A percentile compares a stretch with the other conserved stretches of the same genome.
Evolutionary conservation across 306 rosid genomes (phyloP).

Genomic region (Inga leiocalycina): DNA sequence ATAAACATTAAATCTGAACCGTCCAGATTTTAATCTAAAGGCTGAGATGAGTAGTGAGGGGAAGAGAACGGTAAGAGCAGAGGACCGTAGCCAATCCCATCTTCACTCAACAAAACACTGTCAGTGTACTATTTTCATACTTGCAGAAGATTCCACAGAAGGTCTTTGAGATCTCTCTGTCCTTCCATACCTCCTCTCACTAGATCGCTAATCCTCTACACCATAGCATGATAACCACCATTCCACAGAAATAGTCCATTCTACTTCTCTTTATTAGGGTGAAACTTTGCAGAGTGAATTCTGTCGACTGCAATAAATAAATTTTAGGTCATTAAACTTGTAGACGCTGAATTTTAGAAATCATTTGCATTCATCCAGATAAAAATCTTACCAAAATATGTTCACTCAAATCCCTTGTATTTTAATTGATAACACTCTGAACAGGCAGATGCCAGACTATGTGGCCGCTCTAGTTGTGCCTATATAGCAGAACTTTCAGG

Average conservation of each 20-base stretch:
- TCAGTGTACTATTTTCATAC: too few species aligned
- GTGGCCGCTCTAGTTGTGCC: neutral
- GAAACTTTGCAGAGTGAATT: slow-evolving; percentile 3
- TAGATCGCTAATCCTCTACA: neutral
- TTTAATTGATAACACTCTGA: neutral
- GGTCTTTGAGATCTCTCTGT: too few species aligned
- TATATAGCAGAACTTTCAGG: neutral
- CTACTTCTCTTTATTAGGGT: neutral
- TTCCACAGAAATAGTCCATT: neutral
- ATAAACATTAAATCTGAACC: too few species aligned
- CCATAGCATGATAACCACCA: neutral
- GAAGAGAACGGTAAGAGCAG: too few species aligned
- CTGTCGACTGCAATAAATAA: neutral
- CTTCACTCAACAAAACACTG: too few species aligned
- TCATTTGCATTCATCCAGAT: neutral
- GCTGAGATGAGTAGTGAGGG: too few species aligned
- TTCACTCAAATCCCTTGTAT: neutral
- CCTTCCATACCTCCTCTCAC: too few species aligned
- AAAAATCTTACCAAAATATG: neutral
- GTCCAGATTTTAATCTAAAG: too few species aligned
- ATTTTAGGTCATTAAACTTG: neutral
- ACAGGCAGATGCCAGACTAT: neutral
- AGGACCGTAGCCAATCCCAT: neutral
- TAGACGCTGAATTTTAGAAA: neutral
- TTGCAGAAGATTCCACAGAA: too few species aligned